These are phyloP conservation scores for Chrysoporthe puriensis DNA, from an alignment of 2,329 filamentous ascomycete species.

Conservation along the genomic window DNA sequence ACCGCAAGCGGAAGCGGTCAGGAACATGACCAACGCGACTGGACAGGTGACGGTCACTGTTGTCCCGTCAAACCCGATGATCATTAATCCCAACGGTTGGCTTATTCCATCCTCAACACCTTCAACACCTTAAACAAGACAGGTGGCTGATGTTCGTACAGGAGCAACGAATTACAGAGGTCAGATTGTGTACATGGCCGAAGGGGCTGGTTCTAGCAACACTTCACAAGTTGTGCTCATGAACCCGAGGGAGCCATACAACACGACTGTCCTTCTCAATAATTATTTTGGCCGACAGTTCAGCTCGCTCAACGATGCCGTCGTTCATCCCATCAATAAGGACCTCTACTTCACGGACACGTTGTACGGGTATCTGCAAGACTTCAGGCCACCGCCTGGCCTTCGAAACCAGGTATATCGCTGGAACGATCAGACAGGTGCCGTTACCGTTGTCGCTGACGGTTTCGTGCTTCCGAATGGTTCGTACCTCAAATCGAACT, in stretches of 20 bases:
- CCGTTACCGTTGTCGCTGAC: slow-evolving; percentile 60
- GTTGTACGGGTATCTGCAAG: slow-evolving; percentile 61
- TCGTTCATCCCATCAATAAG: slow-evolving; percentile 55
- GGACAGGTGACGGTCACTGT: slow-evolving; percentile 46
- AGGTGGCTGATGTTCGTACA: slow-evolving; percentile 29
- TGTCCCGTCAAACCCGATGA: slow-evolving; percentile 46
- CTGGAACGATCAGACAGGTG: slow-evolving; percentile 52
- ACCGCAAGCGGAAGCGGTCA: slow-evolving; percentile 45
- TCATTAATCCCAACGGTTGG: slow-evolving; percentile 56
- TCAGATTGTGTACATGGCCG: slow-evolving; percentile 52
- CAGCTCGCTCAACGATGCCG: slow-evolving; percentile 63
- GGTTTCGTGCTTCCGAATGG: slow-evolving; percentile 60
- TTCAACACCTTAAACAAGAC: neutral
- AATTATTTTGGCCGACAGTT: slow-evolving; percentile 64
- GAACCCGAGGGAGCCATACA: slow-evolving; percentile 52
- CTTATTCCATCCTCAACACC: neutral
- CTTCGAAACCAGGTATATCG: slow-evolving; percentile 64
- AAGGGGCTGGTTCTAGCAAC: slow-evolving; percentile 52
- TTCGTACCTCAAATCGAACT: slow-evolving; percentile 27
- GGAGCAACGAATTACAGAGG: slow-evolving; percentile 55
- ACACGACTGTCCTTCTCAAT: slow-evolving; percentile 58
- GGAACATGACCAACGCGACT: slow-evolving; percentile 42
- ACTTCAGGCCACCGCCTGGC: slow-evolving; percentile 57
- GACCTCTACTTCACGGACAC: slow-evolving; percentile 69
- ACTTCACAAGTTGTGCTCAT: slow-evolving; percentile 46